phyloP scores from a whole-genome alignment of 305 asterid genomes.

The Fraxinus albicans region DNA sequence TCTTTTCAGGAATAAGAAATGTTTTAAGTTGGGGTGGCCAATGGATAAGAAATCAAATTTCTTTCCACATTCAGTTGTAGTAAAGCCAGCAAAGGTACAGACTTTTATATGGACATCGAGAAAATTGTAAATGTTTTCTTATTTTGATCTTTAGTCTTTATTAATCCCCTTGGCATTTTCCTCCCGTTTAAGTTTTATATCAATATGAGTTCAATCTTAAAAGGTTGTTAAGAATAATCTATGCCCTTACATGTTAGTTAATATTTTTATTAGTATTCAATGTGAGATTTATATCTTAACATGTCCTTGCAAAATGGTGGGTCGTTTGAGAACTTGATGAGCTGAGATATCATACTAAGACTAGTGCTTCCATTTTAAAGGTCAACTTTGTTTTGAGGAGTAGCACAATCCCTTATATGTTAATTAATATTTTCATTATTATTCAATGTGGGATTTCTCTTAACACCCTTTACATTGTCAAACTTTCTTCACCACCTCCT shows the following conservation, averaged over 20 bases:
- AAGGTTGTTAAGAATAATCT: neutral
- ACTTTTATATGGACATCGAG: slow-evolving; percentile 11
- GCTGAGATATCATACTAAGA: neutral
- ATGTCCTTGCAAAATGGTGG: neutral
- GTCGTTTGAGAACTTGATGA: neutral
- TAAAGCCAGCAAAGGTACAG: slow-evolving; percentile 47
- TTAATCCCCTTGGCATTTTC: slow-evolving; percentile 13
- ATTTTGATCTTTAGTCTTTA: slow-evolving; percentile 1
- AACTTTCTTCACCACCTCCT: neutral
- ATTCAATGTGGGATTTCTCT: neutral
- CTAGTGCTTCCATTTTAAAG: neutral
- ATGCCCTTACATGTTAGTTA: neutral
- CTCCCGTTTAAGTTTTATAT: neutral
- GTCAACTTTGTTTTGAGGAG: neutral
- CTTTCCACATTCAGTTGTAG: slow-evolving; percentile 69
- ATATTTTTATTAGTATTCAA: neutral
- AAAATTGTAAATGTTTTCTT: slow-evolving; percentile 14
- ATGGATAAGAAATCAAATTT: slow-evolving; percentile 71
- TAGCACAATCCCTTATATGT: neutral
- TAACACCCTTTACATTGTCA: neutral
- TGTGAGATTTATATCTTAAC: neutral
- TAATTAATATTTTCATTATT: neutral
- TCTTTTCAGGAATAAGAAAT: slow-evolving; percentile 63
- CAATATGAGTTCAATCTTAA: neutral
- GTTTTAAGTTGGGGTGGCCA: slow-evolving; percentile 94